Evolutionary conservation across 1,139 yeast genomes (phyloP), one percentile per base, ranked within the genome.

Genomic region (Kluyveromyces sp.): DNA sequence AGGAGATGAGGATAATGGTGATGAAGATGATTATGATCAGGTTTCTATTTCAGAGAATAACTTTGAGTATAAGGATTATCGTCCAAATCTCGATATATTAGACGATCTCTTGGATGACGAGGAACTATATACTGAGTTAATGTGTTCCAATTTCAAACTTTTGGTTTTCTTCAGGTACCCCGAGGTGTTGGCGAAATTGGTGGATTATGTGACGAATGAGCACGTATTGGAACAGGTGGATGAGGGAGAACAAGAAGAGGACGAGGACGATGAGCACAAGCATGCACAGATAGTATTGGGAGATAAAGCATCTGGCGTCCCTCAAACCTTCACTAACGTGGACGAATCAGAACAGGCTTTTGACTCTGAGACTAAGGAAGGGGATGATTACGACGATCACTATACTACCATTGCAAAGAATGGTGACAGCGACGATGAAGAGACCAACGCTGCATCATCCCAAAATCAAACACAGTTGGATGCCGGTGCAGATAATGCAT

Each of bases 121-220:
- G 53, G 97, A 89, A 55, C 71, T 92, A 45, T 73, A 89, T 34
- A 95, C 90, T 53, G 96, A 90, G 62, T 72, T 90, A 42, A 71
- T 85, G 56, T 80, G 89, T 34, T 88, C 95, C 50, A 90, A 90
- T 64, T 79, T 92, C 35, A 78, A 82, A 66, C 74, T 90, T 48
- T 74, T 89, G 50, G 94, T 88, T 63, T 89, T 83, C 61, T 71
- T 90, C 49, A 72, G 96, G 48, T 85, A 85, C 53, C 88, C 87
- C 31, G 78, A 75, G 36, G 80, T 85, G 3, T 67, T 90, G 60
- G 71, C 73, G 42, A 72, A 76, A 58, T 74, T 90, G 55, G 85
- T 88, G 34, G 78, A 80, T 41, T 75, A 81, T 57, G 81, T 90
- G 42, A 78, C 83, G 30, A 75, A 71, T 49, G 63, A 59, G 36